These are phyloP conservation scores for Suhomyces atakaporum DNA, from an alignment of 1,139 yeast genomes.

Conservation along the genomic window DNA sequence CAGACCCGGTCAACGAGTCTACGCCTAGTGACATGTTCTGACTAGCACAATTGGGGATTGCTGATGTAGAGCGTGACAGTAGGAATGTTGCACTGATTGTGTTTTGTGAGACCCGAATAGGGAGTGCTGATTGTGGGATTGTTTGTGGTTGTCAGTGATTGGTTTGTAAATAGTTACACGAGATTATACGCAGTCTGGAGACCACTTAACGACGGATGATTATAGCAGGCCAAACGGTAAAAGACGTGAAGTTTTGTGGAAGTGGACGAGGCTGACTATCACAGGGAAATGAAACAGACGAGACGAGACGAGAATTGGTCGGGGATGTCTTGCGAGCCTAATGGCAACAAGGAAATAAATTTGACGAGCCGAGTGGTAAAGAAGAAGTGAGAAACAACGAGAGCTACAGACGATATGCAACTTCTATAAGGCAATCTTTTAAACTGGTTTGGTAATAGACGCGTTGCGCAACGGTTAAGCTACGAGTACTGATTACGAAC, in stretches of 20 bases:
- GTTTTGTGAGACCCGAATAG: background rate
- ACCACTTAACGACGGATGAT: background rate
- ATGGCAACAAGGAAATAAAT: background rate
- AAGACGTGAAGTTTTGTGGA: too few relatives aligned
- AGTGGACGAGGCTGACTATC: conserved; percentile 6
- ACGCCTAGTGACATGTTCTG: conserved; percentile 3
- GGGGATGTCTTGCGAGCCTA: background rate
- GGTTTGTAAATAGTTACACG: conserved; percentile 9
- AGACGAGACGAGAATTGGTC: too few relatives aligned
- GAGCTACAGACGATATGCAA: too few relatives aligned
- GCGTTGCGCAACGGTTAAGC: too few relatives aligned
- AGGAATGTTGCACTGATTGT: too few relatives aligned
- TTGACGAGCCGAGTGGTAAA: too few relatives aligned
- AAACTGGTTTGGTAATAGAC: too few relatives aligned
- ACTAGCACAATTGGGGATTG: too few relatives aligned
- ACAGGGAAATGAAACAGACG: conserved; percentile 6
- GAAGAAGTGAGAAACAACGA: too few relatives aligned
- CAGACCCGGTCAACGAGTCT: background rate
- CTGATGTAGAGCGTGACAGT: too few relatives aligned
- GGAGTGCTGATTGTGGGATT: background rate
- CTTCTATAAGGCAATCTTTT: too few relatives aligned
- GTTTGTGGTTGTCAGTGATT: conserved; percentile 1
- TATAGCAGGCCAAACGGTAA: background rate
- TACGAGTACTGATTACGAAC: too few relatives aligned
- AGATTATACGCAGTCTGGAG: background rate